Base-by-base conservation (phyloP, 2,329 filamentous ascomycete species). In the Metarhizium humberi region DNA sequence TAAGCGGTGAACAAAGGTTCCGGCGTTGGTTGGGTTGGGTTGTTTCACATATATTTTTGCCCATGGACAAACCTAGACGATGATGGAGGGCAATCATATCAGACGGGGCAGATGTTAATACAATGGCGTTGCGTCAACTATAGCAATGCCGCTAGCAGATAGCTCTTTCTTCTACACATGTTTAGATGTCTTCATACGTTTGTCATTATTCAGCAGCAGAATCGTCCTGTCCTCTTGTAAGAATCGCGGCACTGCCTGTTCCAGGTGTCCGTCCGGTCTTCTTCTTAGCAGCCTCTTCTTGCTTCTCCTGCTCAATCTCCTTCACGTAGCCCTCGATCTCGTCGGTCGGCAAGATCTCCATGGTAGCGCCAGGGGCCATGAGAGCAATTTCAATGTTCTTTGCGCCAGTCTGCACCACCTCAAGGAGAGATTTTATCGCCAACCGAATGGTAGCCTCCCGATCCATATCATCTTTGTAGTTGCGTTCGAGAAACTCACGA, bases 341-440 rank as follows among this genome's bases (percentile, higher is more conserved):
- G 72, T 97, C 92, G 36, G 92, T 87, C 2, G 91, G 90, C 63
- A 99, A 81, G 85, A 96, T 92, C 78, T 97, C 92, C 60, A 99
- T 84, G 16, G 81, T 73, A 78, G 96, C 91, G 53, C 90, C 92
- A 6, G 94, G 92, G 7, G 90, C 89, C 91, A 97, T 96, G 69
- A 99, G 86, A 56, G 95, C 94, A 67, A 99, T 97, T 77, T 99
- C 94, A 67, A 99, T 99, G 75, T 99, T 99, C 85, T 99, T 99
- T 53, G 94, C 94, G 60, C 94, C 94, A 3, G 94, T 99, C 76
- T 99, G 94, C 59, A 99, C 94, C 54, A 99, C 94, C 74, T 99
- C 94, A 58, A 99, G 78, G 61, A 99, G 82, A 43, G 94, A 99
- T 80, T 99, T 99, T 79, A 99, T 95, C 7, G 94, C 94, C 64